Conservation (phyloP, 75 land plant genomes). For the Cryptomeria japonica region DNA sequence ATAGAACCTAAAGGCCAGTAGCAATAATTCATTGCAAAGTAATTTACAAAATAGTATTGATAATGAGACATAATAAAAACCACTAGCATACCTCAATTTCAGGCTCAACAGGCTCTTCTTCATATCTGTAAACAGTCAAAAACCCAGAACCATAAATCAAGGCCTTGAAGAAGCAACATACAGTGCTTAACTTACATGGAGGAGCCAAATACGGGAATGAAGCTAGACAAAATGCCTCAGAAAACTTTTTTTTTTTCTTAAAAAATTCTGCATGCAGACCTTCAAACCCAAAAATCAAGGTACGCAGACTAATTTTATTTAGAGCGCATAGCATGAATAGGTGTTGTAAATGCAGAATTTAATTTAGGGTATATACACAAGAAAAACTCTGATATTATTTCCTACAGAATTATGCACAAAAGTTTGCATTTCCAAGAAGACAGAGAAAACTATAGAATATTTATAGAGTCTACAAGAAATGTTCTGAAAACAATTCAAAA, state of each 20-base stretch:
- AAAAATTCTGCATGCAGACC: neutral
- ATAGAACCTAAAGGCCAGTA: neutral
- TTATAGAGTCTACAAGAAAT: neutral
- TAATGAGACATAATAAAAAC: neutral
- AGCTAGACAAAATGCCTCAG: neutral
- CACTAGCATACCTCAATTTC: conserved; percentile 67
- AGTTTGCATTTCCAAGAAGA: neutral
- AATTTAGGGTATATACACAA: neutral
- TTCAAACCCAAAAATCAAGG: neutral
- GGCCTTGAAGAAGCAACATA: neutral
- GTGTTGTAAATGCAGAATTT: neutral
- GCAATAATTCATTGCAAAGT: neutral
- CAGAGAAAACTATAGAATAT: too few species aligned
- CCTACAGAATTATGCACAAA: neutral
- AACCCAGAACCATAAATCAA: neutral
- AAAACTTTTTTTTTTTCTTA: neutral
- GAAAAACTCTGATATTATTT: neutral
- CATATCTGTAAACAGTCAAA: conserved; percentile 54
- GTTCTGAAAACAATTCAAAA: neutral
- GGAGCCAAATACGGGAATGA: too few species aligned
- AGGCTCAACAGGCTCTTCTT: conserved; percentile 88
- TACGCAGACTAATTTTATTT: too few species aligned
- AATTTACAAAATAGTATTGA: neutral
- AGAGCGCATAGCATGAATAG: too few species aligned
- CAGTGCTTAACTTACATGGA: too few species aligned